phyloP scores from a whole-genome alignment of 164 flowering plant species.

The Tetracentron sinense region DNA sequence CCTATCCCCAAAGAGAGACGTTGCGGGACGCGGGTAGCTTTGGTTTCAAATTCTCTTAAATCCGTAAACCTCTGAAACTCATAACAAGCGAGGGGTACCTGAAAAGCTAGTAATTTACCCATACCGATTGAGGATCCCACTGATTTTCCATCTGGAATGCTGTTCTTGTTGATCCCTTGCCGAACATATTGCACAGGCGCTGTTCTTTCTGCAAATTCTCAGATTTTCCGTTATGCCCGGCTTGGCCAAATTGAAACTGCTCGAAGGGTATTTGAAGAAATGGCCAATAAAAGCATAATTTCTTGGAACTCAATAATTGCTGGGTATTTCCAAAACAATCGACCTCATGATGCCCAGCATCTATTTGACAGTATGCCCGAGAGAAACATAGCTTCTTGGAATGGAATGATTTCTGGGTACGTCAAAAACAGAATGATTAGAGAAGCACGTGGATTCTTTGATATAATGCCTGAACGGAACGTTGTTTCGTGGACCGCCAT shows the following conservation, averaged over 20 bases:
- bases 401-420: slow-evolving; percentile 64
- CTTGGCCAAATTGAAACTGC: slow-evolving; percentile 53
- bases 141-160: no score
- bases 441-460: slow-evolving; percentile 55
- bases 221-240: slow-evolving; percentile 41
- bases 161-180: slow-evolving; percentile 14
- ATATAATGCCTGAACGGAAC: slow-evolving; percentile 58
- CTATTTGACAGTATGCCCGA: slow-evolving; percentile 65
- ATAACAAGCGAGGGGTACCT: no score
- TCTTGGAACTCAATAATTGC: slow-evolving; percentile 68
- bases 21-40: no score
- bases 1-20: no score
- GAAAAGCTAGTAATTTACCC: no score
- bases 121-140: no score
- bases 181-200: slow-evolving; percentile 25
- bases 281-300: slow-evolving; percentile 33
- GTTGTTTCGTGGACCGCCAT: slow-evolving; percentile 77
- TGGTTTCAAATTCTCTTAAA: no score
- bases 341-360: slow-evolving; percentile 39
- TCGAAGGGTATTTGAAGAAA: slow-evolving; percentile 48
- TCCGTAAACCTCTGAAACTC: no score
- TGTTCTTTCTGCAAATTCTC: slow-evolving; percentile 25
- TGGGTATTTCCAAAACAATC: slow-evolving; percentile 51
- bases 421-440: slow-evolving; percentile 47
- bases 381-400: slow-evolving; percentile 60